These are phyloP conservation scores for Penicillium decumbens DNA, from an alignment of 2,329 filamentous ascomycete species.

Conservation along the genomic window DNA sequence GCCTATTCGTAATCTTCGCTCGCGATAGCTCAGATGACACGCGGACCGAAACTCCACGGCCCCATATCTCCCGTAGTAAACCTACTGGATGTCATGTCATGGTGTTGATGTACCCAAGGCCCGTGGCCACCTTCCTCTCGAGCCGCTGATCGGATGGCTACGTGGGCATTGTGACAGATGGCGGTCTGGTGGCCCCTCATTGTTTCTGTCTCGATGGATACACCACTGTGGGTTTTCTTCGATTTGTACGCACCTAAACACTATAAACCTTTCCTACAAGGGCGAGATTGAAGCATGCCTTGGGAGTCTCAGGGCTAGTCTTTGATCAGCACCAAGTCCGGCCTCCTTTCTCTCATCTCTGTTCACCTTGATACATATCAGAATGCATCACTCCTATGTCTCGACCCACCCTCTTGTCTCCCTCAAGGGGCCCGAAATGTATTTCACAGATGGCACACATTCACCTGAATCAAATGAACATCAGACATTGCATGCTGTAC, in stretches of 20 bases:
- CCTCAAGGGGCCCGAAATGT: conserved; percentile 4
- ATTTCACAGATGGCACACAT: background rate
- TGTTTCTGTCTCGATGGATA: conserved; percentile 2
- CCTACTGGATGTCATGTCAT: conserved; percentile 12
- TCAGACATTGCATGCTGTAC: conserved; percentile 25
- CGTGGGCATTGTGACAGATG: conserved; percentile 6
- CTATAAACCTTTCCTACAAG: background rate
- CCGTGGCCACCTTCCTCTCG: conserved; percentile 7
- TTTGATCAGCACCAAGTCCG: background rate
- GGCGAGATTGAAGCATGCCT: conserved; percentile 1
- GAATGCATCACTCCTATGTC: conserved; percentile 12
- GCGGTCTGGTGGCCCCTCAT: conserved; percentile 8
- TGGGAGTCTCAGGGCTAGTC: background rate
- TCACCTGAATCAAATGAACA: conserved; percentile 15
- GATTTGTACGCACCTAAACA: background rate
- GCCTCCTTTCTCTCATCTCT: background rate
- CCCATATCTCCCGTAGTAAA: conserved; percentile 21
- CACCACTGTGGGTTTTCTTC: conserved; percentile 5
- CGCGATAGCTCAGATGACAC: conserved; percentile 1
- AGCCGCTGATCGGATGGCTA: conserved; percentile 1
- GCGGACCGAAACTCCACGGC: conserved; percentile 2
- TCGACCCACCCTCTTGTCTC: conserved; percentile 9
- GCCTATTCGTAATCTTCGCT: background rate
- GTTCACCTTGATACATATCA: conserved; percentile 3
- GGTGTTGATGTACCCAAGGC: conserved; percentile 3